Percentiles rank a stretch among this genome's conserved stretches.
phyloP scores from a whole-genome alignment of 1,284 basidiomycete genomes.

The Apiotrichum akiyoshidainum region DNA sequence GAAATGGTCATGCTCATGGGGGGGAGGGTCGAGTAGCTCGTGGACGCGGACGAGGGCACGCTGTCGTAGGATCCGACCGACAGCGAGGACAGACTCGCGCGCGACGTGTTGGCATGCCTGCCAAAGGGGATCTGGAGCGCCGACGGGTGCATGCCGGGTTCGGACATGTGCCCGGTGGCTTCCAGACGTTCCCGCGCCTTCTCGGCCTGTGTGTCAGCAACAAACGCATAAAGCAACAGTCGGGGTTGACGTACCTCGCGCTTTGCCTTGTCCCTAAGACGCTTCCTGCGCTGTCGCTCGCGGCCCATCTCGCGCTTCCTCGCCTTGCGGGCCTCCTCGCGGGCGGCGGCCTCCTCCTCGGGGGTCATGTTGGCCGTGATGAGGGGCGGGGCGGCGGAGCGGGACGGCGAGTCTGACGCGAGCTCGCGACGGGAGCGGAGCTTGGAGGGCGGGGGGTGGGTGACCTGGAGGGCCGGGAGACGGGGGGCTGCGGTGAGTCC shows the following conservation, averaged over 20 bases:
- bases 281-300: slow-evolving; percentile 23
- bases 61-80: slow-evolving; percentile 17
- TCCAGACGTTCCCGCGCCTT: slow-evolving; percentile 6
- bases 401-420: background rate
- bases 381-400: slow-evolving; percentile 7
- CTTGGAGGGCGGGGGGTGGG: slow-evolving; percentile 31
- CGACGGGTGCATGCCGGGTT: slow-evolving; percentile 1
- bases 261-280: slow-evolving; percentile 24
- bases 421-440: slow-evolving; percentile 17
- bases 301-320: slow-evolving; percentile 25
- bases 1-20: slow-evolving; percentile 17
- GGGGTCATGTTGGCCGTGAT: slow-evolving; percentile 6
- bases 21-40: slow-evolving; percentile 15
- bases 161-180: background rate
- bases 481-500: background rate
- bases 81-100: slow-evolving; percentile 1
- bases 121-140: background rate
- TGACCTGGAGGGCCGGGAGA: slow-evolving; percentile 22
- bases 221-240: background rate
- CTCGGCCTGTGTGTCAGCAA: background rate
- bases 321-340: slow-evolving; percentile 21
- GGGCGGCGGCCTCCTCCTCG: slow-evolving; percentile 4
- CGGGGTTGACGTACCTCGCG: slow-evolving; percentile 9
- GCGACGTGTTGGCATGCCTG: background rate
- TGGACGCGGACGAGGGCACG: slow-evolving; percentile 16